A percentile compares a stretch with the other conserved stretches of the same genome.
phyloP scores from a whole-genome alignment of 2,329 filamentous ascomycete species.

The Mycocentrospora acerina region DNA sequence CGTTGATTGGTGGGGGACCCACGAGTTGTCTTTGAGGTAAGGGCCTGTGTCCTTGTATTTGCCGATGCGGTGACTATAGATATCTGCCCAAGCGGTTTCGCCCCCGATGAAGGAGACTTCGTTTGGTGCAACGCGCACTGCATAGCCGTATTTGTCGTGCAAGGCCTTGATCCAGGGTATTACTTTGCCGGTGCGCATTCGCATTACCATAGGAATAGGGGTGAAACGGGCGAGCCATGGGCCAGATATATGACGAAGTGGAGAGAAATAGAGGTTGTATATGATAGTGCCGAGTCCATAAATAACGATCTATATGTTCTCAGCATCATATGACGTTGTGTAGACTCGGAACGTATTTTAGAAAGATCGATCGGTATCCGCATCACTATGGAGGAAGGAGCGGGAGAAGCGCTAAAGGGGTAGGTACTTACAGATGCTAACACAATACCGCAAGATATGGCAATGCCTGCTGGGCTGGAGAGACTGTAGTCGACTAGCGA shows the following conservation, averaged over 20 bases:
- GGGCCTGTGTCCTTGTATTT: conserved; percentile 1
- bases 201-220: conserved; percentile 33
- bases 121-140: conserved; percentile 45
- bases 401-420: no score
- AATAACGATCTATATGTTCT: conserved; percentile 9
- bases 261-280: conserved; percentile 48
- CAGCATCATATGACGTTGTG: no score
- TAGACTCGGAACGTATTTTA: no score
- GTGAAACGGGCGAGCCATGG: conserved; percentile 39
- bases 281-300: conserved; percentile 21
- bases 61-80: conserved; percentile 6
- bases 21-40: not conserved
- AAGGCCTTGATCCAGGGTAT: conserved; percentile 26
- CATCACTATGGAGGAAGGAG: no score
- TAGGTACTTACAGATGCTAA: conserved; percentile 11
- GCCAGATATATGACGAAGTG: conserved; percentile 47
- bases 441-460: conserved; percentile 12
- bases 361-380: no score
- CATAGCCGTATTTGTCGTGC: conserved; percentile 46
- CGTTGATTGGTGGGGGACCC: not conserved
- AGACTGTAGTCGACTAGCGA: conserved; percentile 8
- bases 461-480: conserved; percentile 12
- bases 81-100: conserved; percentile 12
- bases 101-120: conserved; percentile 38
- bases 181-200: conserved; percentile 28